A percentile compares a stretch with the other conserved stretches of the same genome.
Conservation (phyloP, 345 rosid genomes). For the Citrus reticulata region DNA sequence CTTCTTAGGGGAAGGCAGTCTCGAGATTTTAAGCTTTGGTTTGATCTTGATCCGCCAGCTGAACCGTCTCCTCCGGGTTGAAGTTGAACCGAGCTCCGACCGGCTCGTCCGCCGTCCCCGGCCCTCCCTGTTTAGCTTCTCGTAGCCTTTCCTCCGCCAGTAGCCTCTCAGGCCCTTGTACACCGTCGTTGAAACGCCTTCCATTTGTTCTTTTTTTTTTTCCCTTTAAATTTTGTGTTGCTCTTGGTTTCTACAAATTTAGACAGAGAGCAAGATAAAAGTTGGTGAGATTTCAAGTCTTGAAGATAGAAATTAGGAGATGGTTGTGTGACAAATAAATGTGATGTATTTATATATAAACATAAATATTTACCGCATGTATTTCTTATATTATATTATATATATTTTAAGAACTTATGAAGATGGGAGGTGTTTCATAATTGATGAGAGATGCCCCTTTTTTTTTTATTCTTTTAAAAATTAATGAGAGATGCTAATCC, state of each 20-base stretch:
- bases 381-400: neutral
- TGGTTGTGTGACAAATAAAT: neutral
- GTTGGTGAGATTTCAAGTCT: neutral
- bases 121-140: slow-evolving; percentile 26
- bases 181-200: slow-evolving; percentile 36
- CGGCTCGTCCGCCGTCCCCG: slow-evolving; percentile 11
- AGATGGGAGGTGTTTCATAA: too few species aligned
- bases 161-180: slow-evolving; percentile 31
- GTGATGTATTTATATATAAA: neutral
- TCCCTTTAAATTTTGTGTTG: neutral
- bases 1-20: slow-evolving; percentile 30
- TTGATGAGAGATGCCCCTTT: too few species aligned
- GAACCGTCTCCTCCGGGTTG: slow-evolving; percentile 13
- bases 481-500: slow-evolving; percentile 6
- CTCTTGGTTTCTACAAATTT: neutral
- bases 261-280: neutral
- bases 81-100: slow-evolving; percentile 17
- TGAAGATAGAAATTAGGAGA: neutral
- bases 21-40: slow-evolving; percentile 35
- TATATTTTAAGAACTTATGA: neutral
- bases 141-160: slow-evolving; percentile 42
- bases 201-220: slow-evolving; percentile 19
- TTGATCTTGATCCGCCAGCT: slow-evolving; percentile 42
- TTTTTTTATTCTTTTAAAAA: too few species aligned
- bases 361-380: neutral